Base-by-base conservation (phyloP, 768 basidiomycete species). In the Inosperma sp. region DNA sequence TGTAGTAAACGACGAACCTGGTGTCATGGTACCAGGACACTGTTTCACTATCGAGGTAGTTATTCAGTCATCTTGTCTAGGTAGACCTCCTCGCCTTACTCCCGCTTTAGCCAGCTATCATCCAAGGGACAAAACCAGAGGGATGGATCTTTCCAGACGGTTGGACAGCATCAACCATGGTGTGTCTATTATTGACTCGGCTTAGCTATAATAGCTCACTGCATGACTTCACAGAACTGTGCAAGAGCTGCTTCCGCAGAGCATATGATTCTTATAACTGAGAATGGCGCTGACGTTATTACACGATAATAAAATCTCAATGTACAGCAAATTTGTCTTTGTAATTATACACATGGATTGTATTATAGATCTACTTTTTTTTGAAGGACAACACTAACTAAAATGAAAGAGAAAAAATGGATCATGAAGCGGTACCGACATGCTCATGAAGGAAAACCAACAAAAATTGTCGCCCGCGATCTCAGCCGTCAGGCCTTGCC, bases 141-240 rank as follows among this genome's bases (percentile, higher is more conserved):
- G 80, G 81, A 2, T 86, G 84, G 80, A 79, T 90, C 51, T 94
- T 89, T 65, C 88, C 88, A 2, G 93, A 95, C 62, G 90, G 88
- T 21, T 95, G 93, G 93, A 93, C 91, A 3, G 83, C 86, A n/a
- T 87, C 88, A 0, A 93, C 92, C 0, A 83, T 88, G 73, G 93
- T 83, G 61, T 48, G 79, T 51, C 7, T 9, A 2, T 7, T 49
- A 13, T 51, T 25, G 35, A 36, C 16, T 26, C 27, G 14, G 8
- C 25, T 12, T 9, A 14, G 14, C 21, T 14, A 21, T 21, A 3
- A 22, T 40, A 4, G 42, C 17, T 39, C 13, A 40, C 41, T 7
- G 25, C 26, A 31, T 52, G 22, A 26, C 43, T 50, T 22, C 16
- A 1, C 40, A 92, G 88, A 86, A 84, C 49, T 88, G 88, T 43